Percentiles rank a stretch among this genome's conserved stretches.
Conservation (phyloP, 495 filamentous ascomycete genomes). For the Neurospora sp. region DNA sequence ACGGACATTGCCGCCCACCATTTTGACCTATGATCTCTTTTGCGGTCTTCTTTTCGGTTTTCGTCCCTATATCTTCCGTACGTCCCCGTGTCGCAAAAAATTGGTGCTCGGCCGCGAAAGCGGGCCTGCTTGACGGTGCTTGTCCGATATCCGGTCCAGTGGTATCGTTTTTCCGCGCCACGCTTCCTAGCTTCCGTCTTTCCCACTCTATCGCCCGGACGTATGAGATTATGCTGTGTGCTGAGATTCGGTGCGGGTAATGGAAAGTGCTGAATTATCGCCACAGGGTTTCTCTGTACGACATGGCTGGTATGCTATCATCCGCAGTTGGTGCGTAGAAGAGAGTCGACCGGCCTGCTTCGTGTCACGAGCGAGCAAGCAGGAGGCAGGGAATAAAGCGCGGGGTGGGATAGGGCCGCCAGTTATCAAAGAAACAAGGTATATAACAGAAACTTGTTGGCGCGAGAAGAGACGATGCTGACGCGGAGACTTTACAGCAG, state of each 20-base stretch:
- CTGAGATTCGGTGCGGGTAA: conserved; percentile 8
- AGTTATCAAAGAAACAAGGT: neutral
- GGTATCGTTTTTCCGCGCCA: neutral
- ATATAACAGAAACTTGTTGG: neutral
- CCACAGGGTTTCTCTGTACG: conserved; percentile 11
- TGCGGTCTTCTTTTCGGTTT: neutral
- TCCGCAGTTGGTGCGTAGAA: neutral
- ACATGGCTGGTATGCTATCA: conserved; percentile 12
- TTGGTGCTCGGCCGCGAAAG: neutral
- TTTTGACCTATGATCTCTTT: conserved; percentile 6
- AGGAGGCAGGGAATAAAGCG: neutral
- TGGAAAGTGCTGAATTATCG: conserved; percentile 17
- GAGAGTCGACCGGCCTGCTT: neutral
- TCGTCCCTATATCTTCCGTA: neutral
- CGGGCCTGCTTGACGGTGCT: neutral
- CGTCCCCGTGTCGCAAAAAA: neutral
- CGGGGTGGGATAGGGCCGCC: neutral
- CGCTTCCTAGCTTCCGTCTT: neutral
- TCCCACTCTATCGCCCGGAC: neutral
- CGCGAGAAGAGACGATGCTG: neutral
- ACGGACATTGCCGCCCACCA: conserved; percentile 9
- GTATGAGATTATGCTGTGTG: neutral
- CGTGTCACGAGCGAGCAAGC: conserved; percentile 2
- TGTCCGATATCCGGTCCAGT: neutral
- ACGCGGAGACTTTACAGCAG: neutral